A percentile compares a stretch with the other conserved stretches of the same genome.
These are phyloP conservation scores for Mycosarcoma mackinlayi DNA, from an alignment of 1,284 basidiomycete species.

Conservation along the genomic window DNA sequence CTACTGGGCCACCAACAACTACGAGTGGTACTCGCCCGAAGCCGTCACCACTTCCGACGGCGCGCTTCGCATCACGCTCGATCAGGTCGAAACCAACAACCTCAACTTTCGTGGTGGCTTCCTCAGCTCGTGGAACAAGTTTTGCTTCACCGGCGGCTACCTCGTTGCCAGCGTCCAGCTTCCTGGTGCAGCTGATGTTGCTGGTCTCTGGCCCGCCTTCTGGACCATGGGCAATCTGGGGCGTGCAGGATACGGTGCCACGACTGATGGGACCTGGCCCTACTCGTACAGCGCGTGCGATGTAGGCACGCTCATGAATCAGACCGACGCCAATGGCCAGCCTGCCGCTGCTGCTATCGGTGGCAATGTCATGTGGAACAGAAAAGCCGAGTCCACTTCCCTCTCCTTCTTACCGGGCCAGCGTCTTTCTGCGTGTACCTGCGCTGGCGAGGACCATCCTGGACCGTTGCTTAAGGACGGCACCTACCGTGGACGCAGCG, in stretches of 20 bases:
- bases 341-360: conserved; percentile 40
- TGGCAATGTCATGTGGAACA: conserved; percentile 58
- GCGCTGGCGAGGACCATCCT: conserved; percentile 81
- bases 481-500: conserved; percentile 76
- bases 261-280: conserved; percentile 76
- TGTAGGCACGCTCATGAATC: conserved; percentile 61
- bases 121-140: conserved; percentile 80
- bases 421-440: conserved; percentile 77
- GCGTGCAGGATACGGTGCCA: conserved; percentile 65
- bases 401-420: conserved; percentile 79
- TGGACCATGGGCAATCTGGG: conserved; percentile 88
- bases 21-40: conserved; percentile 77
- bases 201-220: conserved; percentile 68
- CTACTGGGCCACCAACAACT: conserved; percentile 74
- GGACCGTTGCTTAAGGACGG: conserved; percentile 78
- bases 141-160: conserved; percentile 93
- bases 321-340: conserved; percentile 52
- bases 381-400: conserved; percentile 60
- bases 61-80: conserved; percentile 78
- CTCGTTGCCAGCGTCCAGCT: conserved; percentile 79
- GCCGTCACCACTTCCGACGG: conserved; percentile 83
- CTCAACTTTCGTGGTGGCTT: conserved; percentile 76
- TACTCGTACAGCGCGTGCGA: conserved; percentile 72
- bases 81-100: conserved; percentile 72
- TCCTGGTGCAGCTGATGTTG: conserved; percentile 76